Base-by-base conservation (phyloP, 1,139 yeast genomes). In the Geotrichum carabidarum region DNA sequence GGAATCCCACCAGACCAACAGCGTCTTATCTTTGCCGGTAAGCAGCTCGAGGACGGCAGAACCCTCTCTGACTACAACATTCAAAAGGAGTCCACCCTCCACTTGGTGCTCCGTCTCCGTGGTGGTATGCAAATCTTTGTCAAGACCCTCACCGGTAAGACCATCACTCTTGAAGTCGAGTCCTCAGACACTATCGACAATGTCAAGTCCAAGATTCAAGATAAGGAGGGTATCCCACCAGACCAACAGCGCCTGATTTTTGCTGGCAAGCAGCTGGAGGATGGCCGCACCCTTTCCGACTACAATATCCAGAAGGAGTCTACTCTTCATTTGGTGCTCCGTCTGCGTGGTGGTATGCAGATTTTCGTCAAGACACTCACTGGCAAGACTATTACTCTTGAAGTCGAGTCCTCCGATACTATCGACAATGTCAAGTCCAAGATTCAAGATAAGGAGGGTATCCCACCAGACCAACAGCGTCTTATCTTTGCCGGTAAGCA, bases 1-100 rank as follows among this genome's bases (percentile, higher is more conserved):
- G 93, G 93, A 63, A 85, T 85, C 65, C 93, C 93, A 67, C 91
- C 91, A 59, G 93, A 85, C 76, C 93, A 85, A 72, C 91, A 85
- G 75, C 80, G 91, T 77, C 78, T 85, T 66, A 85, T 85, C 74
- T 85, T 85, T 68, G 91, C 93, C 68, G 93, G 93, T 79, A 85
- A 85, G 78, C 93, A 85, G 74, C 77, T 85, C 66, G 91, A 85
- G 74, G 93, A 85, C 63, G 93, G 93, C 61, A 81, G 91, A 78
- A 84, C 91, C 54, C 75, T 84, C 59, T 83, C 89, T 55, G 98
- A 93, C 84, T 93, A 93, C 95, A 91, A 91, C 94, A 93, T 93
- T 82, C 97, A 91, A 12, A 44, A 48, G 60, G 66, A 63, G 49
- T 63, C 65, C 35, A 63, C 65, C 56, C 65, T 64, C 45, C 65